These are phyloP conservation scores for Peribolospora kevripleyi DNA, from an alignment of 768 basidiomycete genomes.

Conservation along the genomic window DNA sequence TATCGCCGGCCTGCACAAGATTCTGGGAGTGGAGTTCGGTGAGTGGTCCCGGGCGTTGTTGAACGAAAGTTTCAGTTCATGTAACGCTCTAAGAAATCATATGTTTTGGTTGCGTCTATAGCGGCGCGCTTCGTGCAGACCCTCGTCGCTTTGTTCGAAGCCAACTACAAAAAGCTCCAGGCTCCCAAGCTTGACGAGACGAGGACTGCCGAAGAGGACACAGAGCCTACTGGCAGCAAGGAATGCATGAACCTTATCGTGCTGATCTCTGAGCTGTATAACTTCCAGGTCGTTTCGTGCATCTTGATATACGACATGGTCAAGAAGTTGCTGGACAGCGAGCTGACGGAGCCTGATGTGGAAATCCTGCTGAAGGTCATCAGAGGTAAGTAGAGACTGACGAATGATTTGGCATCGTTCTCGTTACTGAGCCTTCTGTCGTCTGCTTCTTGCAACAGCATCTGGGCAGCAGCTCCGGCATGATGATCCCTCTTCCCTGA, in stretches of 20 bases:
- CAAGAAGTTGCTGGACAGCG: conserved; percentile 38
- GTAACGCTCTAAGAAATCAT: background rate
- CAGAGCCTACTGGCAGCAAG: conserved; percentile 34
- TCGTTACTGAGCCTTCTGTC: background rate
- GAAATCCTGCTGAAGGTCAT: conserved; percentile 68
- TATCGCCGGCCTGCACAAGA: conserved; percentile 51
- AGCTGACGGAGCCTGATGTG: conserved; percentile 52
- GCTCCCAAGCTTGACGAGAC: background rate
- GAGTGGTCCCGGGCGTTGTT: conserved; percentile 12
- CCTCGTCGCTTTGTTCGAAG: conserved; percentile 42
- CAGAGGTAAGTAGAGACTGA: conserved; percentile 32
- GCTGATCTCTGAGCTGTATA: conserved; percentile 76
- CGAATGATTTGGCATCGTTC: background rate
- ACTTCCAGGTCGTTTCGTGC: conserved; percentile 78
- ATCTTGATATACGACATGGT: conserved; percentile 77
- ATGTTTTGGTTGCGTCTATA: conserved; percentile 16
- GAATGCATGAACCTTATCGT: conserved; percentile 71
- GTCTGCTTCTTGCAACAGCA: conserved; percentile 25
- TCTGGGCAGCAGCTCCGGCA: conserved; percentile 75
- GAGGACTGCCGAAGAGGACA: conserved; percentile 12
- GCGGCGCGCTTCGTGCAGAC: conserved; percentile 65
- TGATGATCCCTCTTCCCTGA: conserved; percentile 77
- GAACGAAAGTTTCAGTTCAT: background rate
- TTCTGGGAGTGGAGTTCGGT: conserved; percentile 77
- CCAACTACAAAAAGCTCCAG: background rate